A percentile compares a stretch with the other conserved stretches of the same genome.
Evolutionary conservation across 192 early-diverging fungal species (phyloP).

Genomic region (Linnemannia hyalina): DNA sequence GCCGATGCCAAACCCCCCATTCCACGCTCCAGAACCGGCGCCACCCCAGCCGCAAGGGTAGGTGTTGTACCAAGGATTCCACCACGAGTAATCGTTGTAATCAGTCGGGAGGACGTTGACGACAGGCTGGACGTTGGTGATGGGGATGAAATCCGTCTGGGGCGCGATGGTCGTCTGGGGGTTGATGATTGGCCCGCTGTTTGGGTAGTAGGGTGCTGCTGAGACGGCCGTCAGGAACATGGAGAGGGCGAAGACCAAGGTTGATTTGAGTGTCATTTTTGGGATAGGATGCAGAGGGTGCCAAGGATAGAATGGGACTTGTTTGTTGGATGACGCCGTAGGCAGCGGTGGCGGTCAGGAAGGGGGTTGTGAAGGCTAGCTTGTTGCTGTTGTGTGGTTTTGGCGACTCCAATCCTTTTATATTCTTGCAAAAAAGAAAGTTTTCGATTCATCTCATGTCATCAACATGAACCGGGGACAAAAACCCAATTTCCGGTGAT

Average conservation of each 20-base stretch:
- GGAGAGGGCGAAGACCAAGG: background rate
- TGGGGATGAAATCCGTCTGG: slow-evolving; percentile 32
- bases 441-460: background rate
- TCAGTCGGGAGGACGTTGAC: slow-evolving; percentile 35
- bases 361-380: too few species aligned
- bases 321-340: too few species aligned
- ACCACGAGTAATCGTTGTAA: slow-evolving; percentile 25
- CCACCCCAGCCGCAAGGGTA: background rate
- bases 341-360: too few species aligned
- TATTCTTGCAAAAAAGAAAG: too few species aligned
- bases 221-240: background rate
- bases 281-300: background rate
- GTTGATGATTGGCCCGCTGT: background rate
- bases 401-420: too few species aligned
- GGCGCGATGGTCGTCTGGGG: slow-evolving; percentile 32
- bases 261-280: background rate
- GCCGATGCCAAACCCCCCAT: background rate
- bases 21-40: background rate
- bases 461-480: background rate
- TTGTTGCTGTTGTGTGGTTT: too few species aligned
- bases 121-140: slow-evolving; percentile 39
- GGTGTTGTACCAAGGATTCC: background rate
- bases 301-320: too few species aligned
- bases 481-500: slow-evolving; percentile 5
- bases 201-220: background rate